Conservation (phyloP, 768 basidiomycete species). For the Collybiopsis luxurians region DNA sequence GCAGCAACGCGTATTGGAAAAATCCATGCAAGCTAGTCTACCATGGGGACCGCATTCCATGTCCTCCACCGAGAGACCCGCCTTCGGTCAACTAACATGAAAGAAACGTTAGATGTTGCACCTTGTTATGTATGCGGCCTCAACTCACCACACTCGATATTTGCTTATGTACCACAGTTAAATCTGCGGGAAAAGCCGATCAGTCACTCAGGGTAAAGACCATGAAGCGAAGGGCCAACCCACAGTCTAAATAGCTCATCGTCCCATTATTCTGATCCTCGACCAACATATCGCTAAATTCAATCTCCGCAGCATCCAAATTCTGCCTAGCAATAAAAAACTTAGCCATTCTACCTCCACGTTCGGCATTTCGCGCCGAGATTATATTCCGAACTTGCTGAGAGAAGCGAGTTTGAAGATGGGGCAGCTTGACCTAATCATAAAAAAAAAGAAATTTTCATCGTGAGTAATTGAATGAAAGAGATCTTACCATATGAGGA, state of each 20-base stretch:
- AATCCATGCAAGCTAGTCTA: slow-evolving; percentile 19
- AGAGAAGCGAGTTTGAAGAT: slow-evolving; percentile 72
- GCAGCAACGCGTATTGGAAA: no score
- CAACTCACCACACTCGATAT: slow-evolving; percentile 44
- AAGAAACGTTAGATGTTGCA: background rate
- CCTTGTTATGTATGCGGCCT: background rate
- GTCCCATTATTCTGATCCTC: slow-evolving; percentile 98
- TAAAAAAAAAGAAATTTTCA: slow-evolving; percentile 4
- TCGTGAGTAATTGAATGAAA: slow-evolving; percentile 19
- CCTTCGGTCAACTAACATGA: slow-evolving; percentile 34
- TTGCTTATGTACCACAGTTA: slow-evolving; percentile 49
- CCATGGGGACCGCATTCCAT: slow-evolving; percentile 43
- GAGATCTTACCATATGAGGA: slow-evolving; percentile 68
- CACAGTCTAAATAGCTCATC: slow-evolving; percentile 89
- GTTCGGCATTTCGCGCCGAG: slow-evolving; percentile 55
- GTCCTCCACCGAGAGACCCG: slow-evolving; percentile 35
- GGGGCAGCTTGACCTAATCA: slow-evolving; percentile 64
- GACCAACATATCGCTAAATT: slow-evolving; percentile 95
- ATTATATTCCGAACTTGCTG: slow-evolving; percentile 85
- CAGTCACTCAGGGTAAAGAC: background rate
- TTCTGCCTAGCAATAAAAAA: slow-evolving; percentile 86
- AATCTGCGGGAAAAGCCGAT: slow-evolving; percentile 28
- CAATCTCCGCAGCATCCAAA: slow-evolving; percentile 88
- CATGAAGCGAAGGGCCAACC: slow-evolving; percentile 31
- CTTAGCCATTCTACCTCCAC: slow-evolving; percentile 51